phyloP scores from a whole-genome alignment of 129 eudicot species.

The Flaveria robusta region DNA sequence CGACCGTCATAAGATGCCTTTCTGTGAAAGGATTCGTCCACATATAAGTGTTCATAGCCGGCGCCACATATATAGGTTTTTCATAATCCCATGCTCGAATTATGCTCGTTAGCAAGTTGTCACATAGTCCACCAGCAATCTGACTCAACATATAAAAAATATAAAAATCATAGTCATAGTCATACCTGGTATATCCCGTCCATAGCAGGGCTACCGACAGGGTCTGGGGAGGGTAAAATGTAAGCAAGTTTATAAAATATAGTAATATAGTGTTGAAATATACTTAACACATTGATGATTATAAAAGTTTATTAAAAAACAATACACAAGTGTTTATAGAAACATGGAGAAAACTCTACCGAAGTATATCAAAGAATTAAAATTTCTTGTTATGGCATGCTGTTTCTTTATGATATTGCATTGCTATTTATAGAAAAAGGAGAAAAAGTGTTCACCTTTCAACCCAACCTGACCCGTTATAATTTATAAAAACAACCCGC shows the following conservation, averaged over 20 bases:
- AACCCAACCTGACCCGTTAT: not conserved
- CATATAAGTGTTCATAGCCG: conserved; percentile 94
- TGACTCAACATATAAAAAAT: not conserved
- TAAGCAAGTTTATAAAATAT: no score
- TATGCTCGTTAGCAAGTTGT: conserved; percentile 81
- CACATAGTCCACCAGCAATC: conserved; percentile 96
- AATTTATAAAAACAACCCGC: not conserved
- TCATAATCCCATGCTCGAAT: conserved; percentile 93
- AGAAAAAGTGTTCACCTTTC: not conserved
- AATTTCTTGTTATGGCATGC: not conserved
- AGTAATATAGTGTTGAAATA: no score
- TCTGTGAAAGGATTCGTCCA: conserved; percentile 92
- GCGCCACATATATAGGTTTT: conserved; percentile 84
- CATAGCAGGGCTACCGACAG: no score
- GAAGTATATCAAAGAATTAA: not conserved
- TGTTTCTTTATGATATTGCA: not conserved
- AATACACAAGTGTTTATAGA: no score
- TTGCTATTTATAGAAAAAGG: not conserved
- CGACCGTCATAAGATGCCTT: conserved; percentile 74
- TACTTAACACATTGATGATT: no score
- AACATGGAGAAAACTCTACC: no score
- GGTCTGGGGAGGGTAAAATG: no score
- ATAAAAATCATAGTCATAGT: no score
- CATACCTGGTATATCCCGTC: no score
- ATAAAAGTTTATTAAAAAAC: no score